Evolutionary conservation across 2,329 filamentous ascomycete species (phyloP), one percentile per base, ranked within the genome.

Genomic region (Hypoxylon sp.): DNA sequence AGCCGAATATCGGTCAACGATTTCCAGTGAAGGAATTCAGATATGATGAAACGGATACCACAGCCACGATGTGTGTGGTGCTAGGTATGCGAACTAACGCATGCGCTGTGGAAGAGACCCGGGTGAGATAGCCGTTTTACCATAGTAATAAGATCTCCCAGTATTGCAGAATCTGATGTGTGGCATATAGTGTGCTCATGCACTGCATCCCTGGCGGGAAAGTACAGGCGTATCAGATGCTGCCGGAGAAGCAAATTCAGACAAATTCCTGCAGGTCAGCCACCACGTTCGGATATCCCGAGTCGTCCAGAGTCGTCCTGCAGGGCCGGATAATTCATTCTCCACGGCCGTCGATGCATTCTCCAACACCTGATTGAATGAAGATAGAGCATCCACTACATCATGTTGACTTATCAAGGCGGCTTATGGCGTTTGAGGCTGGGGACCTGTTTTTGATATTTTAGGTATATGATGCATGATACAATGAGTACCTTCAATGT

Each of bases 281-380:
- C 73, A 72, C 72, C 70, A 71, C 68, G 27, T 68, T 70, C 75
- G 75, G 75, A 35, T 65, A 66, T 69, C 60, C 75, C 75, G 62
- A 71, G 62, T 24, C 19, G 19, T 50, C 29, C 11, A 44, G 15
- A 11, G 56, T 29, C 35, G 58, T 44, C 57, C 62, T 72, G 72
- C 70, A 74, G 52, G n/a, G n/a, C 46, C 68, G 68, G 68, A 70
- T 54, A 64, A 68, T 70, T 59, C 59, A 50, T 70, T 68, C 56
- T 70, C 62, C 68, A 17, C 4, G 13, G 27, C 47, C 56, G 46
- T 58, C 31, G 7, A 48, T 32, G 54, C 37, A 50, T 19, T 32
- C 24, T 35, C 39, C 39, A 44, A 44, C 31, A 2, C 29, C 29
- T 8, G 29, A 31, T 8, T 32, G 31, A 32, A n/a, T 50, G 46